Base-by-base conservation (phyloP, 2,329 filamentous ascomycete genomes). In the Hirsutella thompsonii region DNA sequence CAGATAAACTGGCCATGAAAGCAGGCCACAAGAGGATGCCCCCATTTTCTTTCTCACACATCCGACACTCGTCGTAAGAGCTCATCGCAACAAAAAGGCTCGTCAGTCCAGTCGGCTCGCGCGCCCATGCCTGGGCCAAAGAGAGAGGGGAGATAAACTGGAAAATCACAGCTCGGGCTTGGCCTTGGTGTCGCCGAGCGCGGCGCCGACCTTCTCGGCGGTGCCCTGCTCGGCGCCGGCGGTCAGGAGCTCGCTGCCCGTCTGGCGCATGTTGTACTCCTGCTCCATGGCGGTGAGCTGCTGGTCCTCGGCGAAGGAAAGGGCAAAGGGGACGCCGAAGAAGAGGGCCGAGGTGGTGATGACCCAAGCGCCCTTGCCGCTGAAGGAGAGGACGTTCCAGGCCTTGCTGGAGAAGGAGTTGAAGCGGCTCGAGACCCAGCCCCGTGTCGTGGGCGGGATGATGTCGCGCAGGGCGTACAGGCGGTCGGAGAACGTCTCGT, bases 231-330 rank as follows among this genome's bases (percentile, higher is more conserved):
- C 62, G 4, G 56, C 52, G 29, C 67, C 69, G 11, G 66, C 69
- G 11, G 72, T 75, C 45, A 79, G 55, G 30, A 78, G 59, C 59
- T 94, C 86, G 58, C 83, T 81, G 48, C 87, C 87, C 56, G 83
- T 78, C 75, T 94, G 86, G 63, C 92, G 83, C 86, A 94, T 92
- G 63, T 83, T 81, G 76, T 89, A 88, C 70, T 95, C 90, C 64
- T 88, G 80, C 78, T 98, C 92, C 87, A 95, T 93, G 70, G 94
- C 90, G 49, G 90, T 73, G 61, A 94, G 79, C 70, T 94, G 86
- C 73, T 95, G 88, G 71, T 98, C 92, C 72, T 98, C 92, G 48
- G 83, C 81, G 60, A 88, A 90, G 44, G 88, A 90, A 52, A 98
- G 71, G 44, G 88, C 89, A 72, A 88, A 96, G 42, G 92, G 92